Conservation (phyloP, 257 asterid species). For the Penstemon barbatus region DNA sequence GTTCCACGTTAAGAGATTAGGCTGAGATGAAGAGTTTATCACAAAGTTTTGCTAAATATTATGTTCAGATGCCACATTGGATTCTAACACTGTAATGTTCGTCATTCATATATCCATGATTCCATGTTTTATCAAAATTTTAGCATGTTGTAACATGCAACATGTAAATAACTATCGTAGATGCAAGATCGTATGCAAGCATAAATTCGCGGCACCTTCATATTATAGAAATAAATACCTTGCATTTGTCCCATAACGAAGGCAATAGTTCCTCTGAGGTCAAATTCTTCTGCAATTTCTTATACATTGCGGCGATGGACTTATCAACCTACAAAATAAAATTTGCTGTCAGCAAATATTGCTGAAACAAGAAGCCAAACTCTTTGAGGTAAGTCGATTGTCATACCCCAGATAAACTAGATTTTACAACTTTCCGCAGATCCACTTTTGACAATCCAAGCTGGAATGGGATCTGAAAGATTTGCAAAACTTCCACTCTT, state of each 20-base stretch:
- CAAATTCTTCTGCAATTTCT: slow-evolving; percentile 68
- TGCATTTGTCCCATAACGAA: slow-evolving; percentile 97
- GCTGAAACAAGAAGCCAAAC: slow-evolving; percentile 17
- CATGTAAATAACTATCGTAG: slow-evolving; percentile 6
- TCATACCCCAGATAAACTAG: slow-evolving; percentile 91
- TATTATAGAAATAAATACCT: slow-evolving; percentile 52
- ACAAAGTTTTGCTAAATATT: not conserved
- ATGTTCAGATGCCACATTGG: not conserved
- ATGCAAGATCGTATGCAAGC: slow-evolving; percentile 12
- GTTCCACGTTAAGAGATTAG: not conserved
- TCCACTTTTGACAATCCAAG: slow-evolving; percentile 83
- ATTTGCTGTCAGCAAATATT: slow-evolving; percentile 18
- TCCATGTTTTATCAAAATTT: not conserved
- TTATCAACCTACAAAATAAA: slow-evolving; percentile 73
- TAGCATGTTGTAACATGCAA: slow-evolving; percentile 10
- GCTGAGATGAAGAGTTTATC: not conserved
- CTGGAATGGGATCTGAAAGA: slow-evolving; percentile 85
- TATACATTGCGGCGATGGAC: slow-evolving; percentile 75
- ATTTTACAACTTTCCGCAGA: slow-evolving; percentile 82
- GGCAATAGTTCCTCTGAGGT: slow-evolving; percentile 82
- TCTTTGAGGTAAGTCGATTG: slow-evolving; percentile 22
- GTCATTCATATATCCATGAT: not conserved
- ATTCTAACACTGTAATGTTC: not conserved
- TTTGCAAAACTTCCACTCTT: slow-evolving; percentile 17
- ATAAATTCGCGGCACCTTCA: slow-evolving; percentile 12